These are phyloP conservation scores for Aspergillus mulundensis DNA, from an alignment of 495 filamentous ascomycete species.

Conservation along the genomic window DNA sequence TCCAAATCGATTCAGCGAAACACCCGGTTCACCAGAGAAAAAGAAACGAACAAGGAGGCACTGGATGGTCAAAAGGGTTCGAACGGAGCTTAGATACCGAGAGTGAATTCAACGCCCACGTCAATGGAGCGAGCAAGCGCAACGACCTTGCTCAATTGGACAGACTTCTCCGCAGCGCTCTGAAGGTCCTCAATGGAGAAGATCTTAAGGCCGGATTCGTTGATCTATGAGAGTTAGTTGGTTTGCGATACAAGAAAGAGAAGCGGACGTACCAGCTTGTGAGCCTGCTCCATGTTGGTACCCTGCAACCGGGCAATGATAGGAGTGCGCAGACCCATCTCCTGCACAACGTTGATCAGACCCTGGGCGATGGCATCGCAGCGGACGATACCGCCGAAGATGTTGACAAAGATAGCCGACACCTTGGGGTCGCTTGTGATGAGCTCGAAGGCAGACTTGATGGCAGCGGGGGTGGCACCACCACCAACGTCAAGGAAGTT, in stretches of 20 bases:
- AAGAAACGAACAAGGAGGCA: slow-evolving; percentile 10
- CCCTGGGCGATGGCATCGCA: slow-evolving; percentile 98
- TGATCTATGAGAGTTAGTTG: slow-evolving; percentile 54
- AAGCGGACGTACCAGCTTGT: slow-evolving; percentile 61
- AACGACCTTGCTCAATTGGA: slow-evolving; percentile 98
- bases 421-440: slow-evolving; percentile 99
- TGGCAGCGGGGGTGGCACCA: slow-evolving; percentile 92
- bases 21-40: slow-evolving; percentile 10
- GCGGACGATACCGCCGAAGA: slow-evolving; percentile 97
- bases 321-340: slow-evolving; percentile 90
- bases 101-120: slow-evolving; percentile 94
- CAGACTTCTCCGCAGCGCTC: slow-evolving; percentile 93
- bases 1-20: slow-evolving; percentile 9
- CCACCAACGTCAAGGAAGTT: slow-evolving; percentile 99
- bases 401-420: slow-evolving; percentile 98
- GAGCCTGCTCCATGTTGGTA: slow-evolving; percentile 96
- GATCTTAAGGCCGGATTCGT: slow-evolving; percentile 97
- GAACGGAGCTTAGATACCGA: slow-evolving; percentile 69
- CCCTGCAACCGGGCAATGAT: slow-evolving; percentile 96
- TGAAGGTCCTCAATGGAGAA: slow-evolving; percentile 99
- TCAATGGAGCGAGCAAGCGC: slow-evolving; percentile 99
- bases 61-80: slow-evolving; percentile 8
- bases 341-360: slow-evolving; percentile 87
- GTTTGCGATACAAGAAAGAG: neutral
- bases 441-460: slow-evolving; percentile 94